Evolutionary conservation across 2,329 filamentous ascomycete genomes (phyloP), one percentile per base, ranked within the genome.

Genomic region (Acrocalymma vagum): DNA sequence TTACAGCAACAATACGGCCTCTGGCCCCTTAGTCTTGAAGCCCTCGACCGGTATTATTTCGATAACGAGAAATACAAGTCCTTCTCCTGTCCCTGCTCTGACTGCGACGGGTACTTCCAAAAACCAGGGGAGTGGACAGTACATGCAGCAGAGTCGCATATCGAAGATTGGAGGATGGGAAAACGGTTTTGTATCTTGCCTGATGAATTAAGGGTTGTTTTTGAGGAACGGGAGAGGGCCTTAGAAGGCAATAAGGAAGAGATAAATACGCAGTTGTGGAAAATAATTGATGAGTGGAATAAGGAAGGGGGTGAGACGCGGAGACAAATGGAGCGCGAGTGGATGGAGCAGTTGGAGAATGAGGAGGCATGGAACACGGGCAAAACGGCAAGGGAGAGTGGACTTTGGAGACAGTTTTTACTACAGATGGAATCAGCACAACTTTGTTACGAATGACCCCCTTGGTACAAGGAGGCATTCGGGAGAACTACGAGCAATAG

Each of bases 81-180:
- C 10, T 53, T 55, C 29, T 7, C 22, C 17, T 55, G 50, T 28
- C 50, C 50, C 3, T 14, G 14, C 3, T 22, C 27, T 40, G 29
- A 23, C 9, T 56, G 50, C 38, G 15, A 40, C 11, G 42, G 16
- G 5, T 40, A 36, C 21, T 53, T 56, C 29, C 33, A 36, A 4
- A 34, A 49, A 17, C 41, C 44, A 21, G 52, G 50, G 14, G 32
- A 46, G 40, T 56, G 47, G 50, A 47, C 44, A 16, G 9, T 35
- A n/a, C 52, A 56, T 45, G 52, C 52, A 16, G 38, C 37, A 35
- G 38, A 42, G 24, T 9, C 35, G 16, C 42, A 45, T 35, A 29
- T 30, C 24, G n/a, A 11, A 5, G 29, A 40, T 17, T 39, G 13
- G 38, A 26, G 14, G 10, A 43, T n/a, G 27, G 16, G 37, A 32